Base-by-base conservation (phyloP, 2,329 filamentous ascomycete genomes). In the Diaporthe sp. region DNA sequence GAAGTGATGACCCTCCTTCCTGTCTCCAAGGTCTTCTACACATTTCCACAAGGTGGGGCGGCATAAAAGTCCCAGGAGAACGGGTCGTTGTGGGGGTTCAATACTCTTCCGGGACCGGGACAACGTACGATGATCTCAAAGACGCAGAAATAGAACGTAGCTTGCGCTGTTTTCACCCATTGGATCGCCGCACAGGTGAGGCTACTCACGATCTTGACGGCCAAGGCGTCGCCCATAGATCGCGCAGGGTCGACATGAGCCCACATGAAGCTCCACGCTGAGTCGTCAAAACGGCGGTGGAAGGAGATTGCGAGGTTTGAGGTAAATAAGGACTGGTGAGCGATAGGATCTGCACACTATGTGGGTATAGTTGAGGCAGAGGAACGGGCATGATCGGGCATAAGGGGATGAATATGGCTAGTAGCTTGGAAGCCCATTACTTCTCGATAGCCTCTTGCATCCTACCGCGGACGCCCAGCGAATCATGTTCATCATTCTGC, bases 261-360 rank as follows among this genome's bases (percentile, higher is more conserved):
- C 45, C 19, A 38, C 9, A 28, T 54, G 45, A 52, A 52, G 64
- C 33, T 54, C 64, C 64, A 52, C 33, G 64, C 15, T 28, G 33
- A 10, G 9, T 15, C n/a, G 30, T 68, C 45, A 54, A 68, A 54
- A 45, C 64, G 45, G 30, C 45, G 45, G 33, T 35, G n/a, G 61
- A 35, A 68, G 45, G 45, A 54, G 42, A 68, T 67, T 67, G 61
- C 61, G 45, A 68, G 47, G 64, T 54, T 68, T 68, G 64, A 68
- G 15, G 10, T 52, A 68, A 52, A 68, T 19, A 68, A 25, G 33
- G 15, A 38, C 30, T 50, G 45, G 22, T 38, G 64, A 52, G 42
- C n/a, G 33, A 68, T 3, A 38, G 19, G 64, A 68, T 54, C 45
- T 68, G 64, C 64, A 13, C 45, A 28, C 45, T 13, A 52, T 54